Evolutionary conservation across 495 filamentous ascomycete genomes (phyloP).

Genomic region (Tuber melanosporum): DNA sequence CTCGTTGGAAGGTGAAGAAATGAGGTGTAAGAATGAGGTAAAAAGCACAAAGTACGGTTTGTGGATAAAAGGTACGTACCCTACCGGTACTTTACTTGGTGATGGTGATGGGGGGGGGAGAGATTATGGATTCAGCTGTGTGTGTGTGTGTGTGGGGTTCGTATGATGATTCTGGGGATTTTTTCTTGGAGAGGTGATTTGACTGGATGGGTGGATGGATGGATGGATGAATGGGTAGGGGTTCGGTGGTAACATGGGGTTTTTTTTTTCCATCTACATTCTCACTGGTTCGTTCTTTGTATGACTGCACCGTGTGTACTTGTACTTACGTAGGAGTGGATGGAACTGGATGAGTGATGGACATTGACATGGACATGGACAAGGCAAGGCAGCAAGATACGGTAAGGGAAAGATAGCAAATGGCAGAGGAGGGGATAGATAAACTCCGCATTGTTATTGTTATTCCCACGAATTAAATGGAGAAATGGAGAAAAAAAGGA

Average conservation of each 20-base stretch:
- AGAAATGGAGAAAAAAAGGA: neutral
- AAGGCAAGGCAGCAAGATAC: neutral
- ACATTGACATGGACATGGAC: neutral
- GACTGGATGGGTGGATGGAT: neutral
- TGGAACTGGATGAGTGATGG: neutral
- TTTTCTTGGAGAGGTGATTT: too few relatives aligned
- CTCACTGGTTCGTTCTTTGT: neutral
- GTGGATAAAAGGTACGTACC: neutral
- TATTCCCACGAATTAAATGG: neutral
- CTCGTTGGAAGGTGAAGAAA: neutral
- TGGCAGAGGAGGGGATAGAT: neutral
- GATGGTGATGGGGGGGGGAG: neutral
- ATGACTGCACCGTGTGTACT: neutral
- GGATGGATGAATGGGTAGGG: neutral
- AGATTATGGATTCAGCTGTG: neutral
- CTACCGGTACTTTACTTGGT: neutral
- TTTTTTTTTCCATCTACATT: neutral
- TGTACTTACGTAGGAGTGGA: neutral
- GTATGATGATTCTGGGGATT: neutral
- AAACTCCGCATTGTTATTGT: neutral
- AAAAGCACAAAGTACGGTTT: neutral
- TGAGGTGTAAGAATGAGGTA: neutral
- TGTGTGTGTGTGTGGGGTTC: neutral
- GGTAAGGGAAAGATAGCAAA: neutral
- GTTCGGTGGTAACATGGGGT: neutral